These are phyloP conservation scores for Lodderomyces margitis DNA, from an alignment of 1,139 yeast species.

Conservation along the genomic window DNA sequence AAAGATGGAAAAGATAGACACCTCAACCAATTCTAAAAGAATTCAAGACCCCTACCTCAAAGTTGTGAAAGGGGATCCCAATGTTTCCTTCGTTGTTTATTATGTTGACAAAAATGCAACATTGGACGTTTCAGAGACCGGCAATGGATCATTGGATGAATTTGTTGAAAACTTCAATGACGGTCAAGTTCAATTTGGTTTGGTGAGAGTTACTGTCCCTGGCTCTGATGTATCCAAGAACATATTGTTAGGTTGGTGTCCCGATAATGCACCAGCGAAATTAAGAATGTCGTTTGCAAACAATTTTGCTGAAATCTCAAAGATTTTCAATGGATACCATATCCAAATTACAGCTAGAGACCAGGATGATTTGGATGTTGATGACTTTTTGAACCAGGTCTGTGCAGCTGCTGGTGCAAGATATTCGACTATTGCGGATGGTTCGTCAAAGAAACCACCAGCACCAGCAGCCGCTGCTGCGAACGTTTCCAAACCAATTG, in stretches of 20 bases:
- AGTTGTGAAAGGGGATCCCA: slow-evolving; percentile 61
- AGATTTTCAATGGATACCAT: slow-evolving; percentile 76
- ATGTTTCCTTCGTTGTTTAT: slow-evolving; percentile 59
- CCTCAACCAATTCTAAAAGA: slow-evolving; percentile 55
- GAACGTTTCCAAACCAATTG: slow-evolving; percentile 15
- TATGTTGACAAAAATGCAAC: slow-evolving; percentile 59
- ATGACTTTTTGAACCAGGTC: slow-evolving; percentile 71
- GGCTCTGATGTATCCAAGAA: slow-evolving; percentile 86
- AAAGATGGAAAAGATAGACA: slow-evolving; percentile 55
- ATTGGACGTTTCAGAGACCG: slow-evolving; percentile 56
- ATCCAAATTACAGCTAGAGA: slow-evolving; percentile 97
- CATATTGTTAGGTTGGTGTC: slow-evolving; percentile 91
- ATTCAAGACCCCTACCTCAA: slow-evolving; percentile 63
- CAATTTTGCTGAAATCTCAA: slow-evolving; percentile 73
- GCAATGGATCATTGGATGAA: slow-evolving; percentile 67
- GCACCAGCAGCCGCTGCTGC: slow-evolving; percentile 14
- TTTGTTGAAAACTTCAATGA: slow-evolving; percentile 83
- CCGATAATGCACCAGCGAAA: slow-evolving; percentile 78
- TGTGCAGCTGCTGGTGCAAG: slow-evolving; percentile 96
- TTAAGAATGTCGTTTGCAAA: slow-evolving; percentile 71
- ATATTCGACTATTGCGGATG: slow-evolving; percentile 59
- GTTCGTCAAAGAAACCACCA: slow-evolving; percentile 17
- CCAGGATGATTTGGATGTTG: slow-evolving; percentile 80
- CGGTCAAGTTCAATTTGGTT: slow-evolving; percentile 87
- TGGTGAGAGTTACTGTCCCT: slow-evolving; percentile 83